Evolutionary conservation across 176 grass and related monocot genomes (phyloP).

Genomic region (Calamus simplicifolius): DNA sequence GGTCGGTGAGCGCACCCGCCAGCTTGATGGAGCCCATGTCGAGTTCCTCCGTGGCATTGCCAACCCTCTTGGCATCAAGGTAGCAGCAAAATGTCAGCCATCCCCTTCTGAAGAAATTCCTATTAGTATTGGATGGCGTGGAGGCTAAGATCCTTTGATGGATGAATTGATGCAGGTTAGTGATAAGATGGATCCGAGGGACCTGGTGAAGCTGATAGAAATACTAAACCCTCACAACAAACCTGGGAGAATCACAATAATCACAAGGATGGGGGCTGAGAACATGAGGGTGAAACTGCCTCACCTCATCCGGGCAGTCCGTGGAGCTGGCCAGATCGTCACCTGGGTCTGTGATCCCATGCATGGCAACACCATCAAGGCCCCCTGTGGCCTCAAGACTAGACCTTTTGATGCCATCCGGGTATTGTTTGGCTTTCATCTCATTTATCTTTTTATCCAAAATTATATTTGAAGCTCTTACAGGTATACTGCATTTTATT

Average conservation of each 20-base stretch:
- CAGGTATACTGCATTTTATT: too few relatives aligned
- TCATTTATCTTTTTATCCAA: too few relatives aligned
- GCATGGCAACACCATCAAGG: constrained; percentile 98
- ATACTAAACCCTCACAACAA: constrained; percentile 96
- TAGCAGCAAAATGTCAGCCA: neutral
- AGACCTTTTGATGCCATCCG: constrained; percentile 83
- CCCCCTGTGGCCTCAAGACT: constrained; percentile 89
- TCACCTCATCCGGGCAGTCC: constrained; percentile 83
- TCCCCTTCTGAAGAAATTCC: neutral
- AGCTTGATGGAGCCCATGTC: constrained; percentile 90
- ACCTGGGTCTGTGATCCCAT: constrained; percentile 97
- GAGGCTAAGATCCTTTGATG: too few relatives aligned
- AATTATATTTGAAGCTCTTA: too few relatives aligned
- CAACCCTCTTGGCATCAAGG: constrained; percentile 97
- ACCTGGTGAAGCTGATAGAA: constrained; percentile 92
- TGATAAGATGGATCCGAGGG: constrained; percentile 88
- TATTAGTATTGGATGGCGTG: neutral
- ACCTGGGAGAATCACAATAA: constrained; percentile 89
- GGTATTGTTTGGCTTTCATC: constrained; percentile 26
- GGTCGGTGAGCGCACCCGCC: constrained; percentile 96
- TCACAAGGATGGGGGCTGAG: constrained; percentile 92
- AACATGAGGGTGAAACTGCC: constrained; percentile 99
- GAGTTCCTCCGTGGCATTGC: constrained; percentile 94
- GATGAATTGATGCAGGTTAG: constrained; percentile 51
- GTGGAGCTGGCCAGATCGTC: constrained; percentile 66